phyloP scores from a whole-genome alignment of 345 rosid genomes.

The Durio zibethinus region DNA sequence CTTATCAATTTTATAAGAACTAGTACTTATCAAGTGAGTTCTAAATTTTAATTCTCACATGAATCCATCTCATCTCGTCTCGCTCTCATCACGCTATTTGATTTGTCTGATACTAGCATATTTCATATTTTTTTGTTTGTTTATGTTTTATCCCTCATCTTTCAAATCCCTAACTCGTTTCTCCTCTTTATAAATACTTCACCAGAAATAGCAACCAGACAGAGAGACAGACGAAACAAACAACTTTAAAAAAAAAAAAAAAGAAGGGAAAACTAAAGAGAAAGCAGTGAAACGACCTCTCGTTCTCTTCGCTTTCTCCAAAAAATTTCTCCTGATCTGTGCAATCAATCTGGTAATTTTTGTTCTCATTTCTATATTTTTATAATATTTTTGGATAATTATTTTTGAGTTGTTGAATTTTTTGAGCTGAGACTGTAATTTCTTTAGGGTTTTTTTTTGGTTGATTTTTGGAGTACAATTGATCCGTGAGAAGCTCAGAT shows the following conservation, averaged over 20 bases:
- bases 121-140: not conserved
- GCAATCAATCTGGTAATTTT: slow-evolving; percentile 13
- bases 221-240: slow-evolving; percentile 10
- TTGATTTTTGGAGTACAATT: slow-evolving; percentile 10
- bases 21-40: fast-evolving
- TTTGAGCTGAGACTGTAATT: slow-evolving; percentile 4
- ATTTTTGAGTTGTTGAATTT: slow-evolving; percentile 2
- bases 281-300: slow-evolving; percentile 26
- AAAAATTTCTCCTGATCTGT: slow-evolving; percentile 38
- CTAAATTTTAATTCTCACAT: not conserved
- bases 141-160: slow-evolving; percentile 22
- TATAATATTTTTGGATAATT: not conserved
- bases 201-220: slow-evolving; percentile 24
- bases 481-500: slow-evolving; percentile 27
- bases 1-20: not conserved
- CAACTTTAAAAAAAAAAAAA: not conserved
- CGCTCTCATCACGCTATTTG: slow-evolving; percentile 30
- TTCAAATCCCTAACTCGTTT: slow-evolving; percentile 48
- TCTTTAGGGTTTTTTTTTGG: not conserved
- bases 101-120: slow-evolving; percentile 29
- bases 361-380: not conserved
- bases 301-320: slow-evolving; percentile 18
- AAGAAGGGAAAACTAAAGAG: too few species aligned
- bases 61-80: slow-evolving; percentile 32
- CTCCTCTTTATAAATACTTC: slow-evolving; percentile 45